phyloP scores from a whole-genome alignment of 768 basidiomycete species.

The Infundibulicybe gibba region DNA sequence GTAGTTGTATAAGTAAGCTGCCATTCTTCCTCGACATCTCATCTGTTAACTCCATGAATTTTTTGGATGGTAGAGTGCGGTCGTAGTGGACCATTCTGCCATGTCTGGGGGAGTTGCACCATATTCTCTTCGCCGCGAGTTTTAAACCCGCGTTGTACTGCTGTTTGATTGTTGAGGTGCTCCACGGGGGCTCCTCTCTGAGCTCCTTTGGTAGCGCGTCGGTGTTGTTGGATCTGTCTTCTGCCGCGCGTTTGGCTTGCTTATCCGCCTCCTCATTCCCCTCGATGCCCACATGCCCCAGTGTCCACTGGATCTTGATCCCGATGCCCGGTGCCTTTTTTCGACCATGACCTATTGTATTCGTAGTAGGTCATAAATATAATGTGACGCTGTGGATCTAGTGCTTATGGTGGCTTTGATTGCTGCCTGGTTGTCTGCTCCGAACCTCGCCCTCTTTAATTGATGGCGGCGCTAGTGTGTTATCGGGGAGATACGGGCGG shows the following conservation, averaged over 20 bases:
- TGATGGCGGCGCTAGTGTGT: too few relatives aligned
- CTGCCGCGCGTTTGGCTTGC: conserved; percentile 12
- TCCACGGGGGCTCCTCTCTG: not conserved
- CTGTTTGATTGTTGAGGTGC: conserved; percentile 4
- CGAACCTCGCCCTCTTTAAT: not conserved
- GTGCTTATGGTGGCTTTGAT: too few relatives aligned
- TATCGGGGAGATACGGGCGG: too few relatives aligned
- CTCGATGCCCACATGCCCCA: too few relatives aligned
- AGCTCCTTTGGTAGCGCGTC: not conserved
- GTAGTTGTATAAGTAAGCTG: conserved; percentile 23
- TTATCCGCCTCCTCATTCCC: conserved; percentile 16
- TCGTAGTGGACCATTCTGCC: conserved; percentile 6
- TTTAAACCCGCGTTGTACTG: conserved; percentile 9
- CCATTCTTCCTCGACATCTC: conserved; percentile 9
- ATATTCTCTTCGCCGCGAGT: conserved; percentile 6
- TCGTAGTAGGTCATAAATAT: conserved; percentile 3
- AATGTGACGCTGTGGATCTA: not conserved
- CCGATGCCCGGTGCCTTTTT: not conserved
- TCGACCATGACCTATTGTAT: not conserved
- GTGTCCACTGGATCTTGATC: conserved; percentile 10
- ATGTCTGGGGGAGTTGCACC: conserved; percentile 6
- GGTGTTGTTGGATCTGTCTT: not conserved
- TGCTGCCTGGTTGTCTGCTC: conserved; percentile 17
- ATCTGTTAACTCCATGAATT: conserved; percentile 2
- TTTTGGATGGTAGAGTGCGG: not conserved